Conservation (phyloP, 1,139 yeast species). For the Meyerozyma athensensis region DNA sequence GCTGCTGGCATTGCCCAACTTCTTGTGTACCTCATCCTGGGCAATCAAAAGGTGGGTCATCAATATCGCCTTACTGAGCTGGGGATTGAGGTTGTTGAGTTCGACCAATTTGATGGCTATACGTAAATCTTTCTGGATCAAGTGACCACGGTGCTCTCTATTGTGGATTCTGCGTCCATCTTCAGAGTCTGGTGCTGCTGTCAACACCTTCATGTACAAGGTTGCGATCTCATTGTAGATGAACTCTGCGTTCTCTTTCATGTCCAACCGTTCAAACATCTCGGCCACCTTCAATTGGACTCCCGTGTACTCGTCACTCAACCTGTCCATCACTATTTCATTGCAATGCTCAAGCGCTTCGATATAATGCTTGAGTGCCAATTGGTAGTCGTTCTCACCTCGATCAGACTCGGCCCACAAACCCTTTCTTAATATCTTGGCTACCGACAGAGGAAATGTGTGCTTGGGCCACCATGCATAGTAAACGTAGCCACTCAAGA, state of each 20-base stretch:
- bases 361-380: constrained; percentile 66
- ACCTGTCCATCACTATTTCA: constrained; percentile 42
- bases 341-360: constrained; percentile 45
- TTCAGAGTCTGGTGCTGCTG: constrained; percentile 23
- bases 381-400: constrained; percentile 54
- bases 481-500: constrained; percentile 36
- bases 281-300: constrained; percentile 82
- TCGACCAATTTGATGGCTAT: constrained; percentile 65
- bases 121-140: constrained; percentile 68
- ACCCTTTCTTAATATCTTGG: constrained; percentile 65
- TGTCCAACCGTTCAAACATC: constrained; percentile 67
- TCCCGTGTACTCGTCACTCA: constrained; percentile 76
- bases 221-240: constrained; percentile 66
- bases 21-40: constrained; percentile 46
- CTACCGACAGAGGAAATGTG: constrained; percentile 53
- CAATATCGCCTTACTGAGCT: constrained; percentile 53
- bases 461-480: constrained; percentile 62
- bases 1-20: constrained; percentile 13
- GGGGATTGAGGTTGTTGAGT: constrained; percentile 46
- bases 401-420: constrained; percentile 80
- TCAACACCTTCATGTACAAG: constrained; percentile 55
- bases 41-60: constrained; percentile 64
- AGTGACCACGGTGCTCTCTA: constrained; percentile 43
- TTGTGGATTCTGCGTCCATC: constrained; percentile 20
- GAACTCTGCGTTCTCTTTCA: constrained; percentile 58